Conservation (phyloP, 2,329 filamentous ascomycete species). For the Neonectria coccinea region DNA sequence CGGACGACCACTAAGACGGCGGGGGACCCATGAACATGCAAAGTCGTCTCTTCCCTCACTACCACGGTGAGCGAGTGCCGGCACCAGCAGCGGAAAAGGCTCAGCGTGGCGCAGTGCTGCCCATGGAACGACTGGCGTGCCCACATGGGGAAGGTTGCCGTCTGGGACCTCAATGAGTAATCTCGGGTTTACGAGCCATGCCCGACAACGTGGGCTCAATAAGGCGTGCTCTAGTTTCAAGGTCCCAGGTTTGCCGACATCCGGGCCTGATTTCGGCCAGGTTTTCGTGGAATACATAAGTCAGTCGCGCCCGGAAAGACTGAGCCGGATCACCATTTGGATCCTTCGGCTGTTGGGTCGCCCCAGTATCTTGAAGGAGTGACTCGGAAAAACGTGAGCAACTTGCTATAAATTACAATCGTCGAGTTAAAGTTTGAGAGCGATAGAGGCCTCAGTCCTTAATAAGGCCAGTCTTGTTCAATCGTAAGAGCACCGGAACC, state of each 20-base stretch:
- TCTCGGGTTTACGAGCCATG: slow-evolving; percentile 16
- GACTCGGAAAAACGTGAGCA: no score
- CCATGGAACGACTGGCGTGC: slow-evolving; percentile 1
- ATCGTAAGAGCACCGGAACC: not conserved
- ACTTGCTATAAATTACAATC: no score
- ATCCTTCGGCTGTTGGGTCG: not conserved
- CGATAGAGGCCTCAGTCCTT: not conserved
- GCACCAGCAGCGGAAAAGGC: not conserved
- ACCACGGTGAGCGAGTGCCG: slow-evolving; percentile 7
- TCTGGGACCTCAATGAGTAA: not conserved
- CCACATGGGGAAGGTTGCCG: slow-evolving; percentile 10
- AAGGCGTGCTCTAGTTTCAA: slow-evolving; percentile 4
- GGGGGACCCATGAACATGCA: not conserved
- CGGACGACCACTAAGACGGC: slow-evolving; percentile 6
- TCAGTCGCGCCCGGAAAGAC: no score
- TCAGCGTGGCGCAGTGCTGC: slow-evolving; percentile 3
- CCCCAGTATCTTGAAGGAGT: no score
- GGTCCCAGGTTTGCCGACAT: not conserved
- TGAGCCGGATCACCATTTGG: not conserved
- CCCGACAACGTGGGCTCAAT: slow-evolving; percentile 2
- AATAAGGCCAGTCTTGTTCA: no score
- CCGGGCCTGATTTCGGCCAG: not conserved
- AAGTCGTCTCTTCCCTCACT: slow-evolving; percentile 26
- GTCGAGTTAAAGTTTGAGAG: not conserved
- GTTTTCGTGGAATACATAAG: not conserved